Evolutionary conservation across 352 stramenopile species (phyloP), one percentile per base, ranked within the genome.

Genomic region (Pythium sukuiense): DNA sequence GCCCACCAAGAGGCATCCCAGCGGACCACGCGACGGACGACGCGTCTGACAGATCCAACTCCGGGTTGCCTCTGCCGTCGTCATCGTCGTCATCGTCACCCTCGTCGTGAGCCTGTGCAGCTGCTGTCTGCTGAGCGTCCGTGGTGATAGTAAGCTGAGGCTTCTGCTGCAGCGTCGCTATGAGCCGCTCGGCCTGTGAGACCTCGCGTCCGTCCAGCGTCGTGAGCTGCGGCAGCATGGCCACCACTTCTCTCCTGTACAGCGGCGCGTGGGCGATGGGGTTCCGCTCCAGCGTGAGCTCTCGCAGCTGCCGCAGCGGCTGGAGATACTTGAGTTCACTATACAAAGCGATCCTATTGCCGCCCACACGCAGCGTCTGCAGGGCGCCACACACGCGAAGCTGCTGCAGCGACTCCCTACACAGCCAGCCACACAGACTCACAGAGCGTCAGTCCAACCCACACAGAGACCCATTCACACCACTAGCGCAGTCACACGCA

Each of bases 251-350:
- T 7, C 74, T 72, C 0, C 84, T 73, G 54, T 89, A 90, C 13
- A 62, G 71, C 2, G 68, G 14, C 3, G 70, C 30, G 16, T 48
- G n/a, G 0, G 79, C 76, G 27, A 93, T 75, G 9, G 82, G 77
- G 16, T 93, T 93, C 5, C 73, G 79, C 67, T 90, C 61, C 7
- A 92, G 63, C 39, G 58, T 65, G 9, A 92, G 73, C 12, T 80
- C 70, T 0, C 69, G 65, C 2, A 92, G 73, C 11, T 72, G 49
- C 30, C 59, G 33, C 14, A 90, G 71, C n/a, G 72, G n/a, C 57
- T 80, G 70, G 30, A 92, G 61, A 45, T 76, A 77, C 29, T 74
- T 72, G 58, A 92, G 60, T 53, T 93, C 80, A 26, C 80, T 82
- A 49, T 90, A 68, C 43, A 89, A 63, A 43, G 64, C 55, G 41